Evolutionary conservation across 805 yeast species (phyloP), one percentile per base, ranked within the genome.

Genomic region (Myxozyma geophila): DNA sequence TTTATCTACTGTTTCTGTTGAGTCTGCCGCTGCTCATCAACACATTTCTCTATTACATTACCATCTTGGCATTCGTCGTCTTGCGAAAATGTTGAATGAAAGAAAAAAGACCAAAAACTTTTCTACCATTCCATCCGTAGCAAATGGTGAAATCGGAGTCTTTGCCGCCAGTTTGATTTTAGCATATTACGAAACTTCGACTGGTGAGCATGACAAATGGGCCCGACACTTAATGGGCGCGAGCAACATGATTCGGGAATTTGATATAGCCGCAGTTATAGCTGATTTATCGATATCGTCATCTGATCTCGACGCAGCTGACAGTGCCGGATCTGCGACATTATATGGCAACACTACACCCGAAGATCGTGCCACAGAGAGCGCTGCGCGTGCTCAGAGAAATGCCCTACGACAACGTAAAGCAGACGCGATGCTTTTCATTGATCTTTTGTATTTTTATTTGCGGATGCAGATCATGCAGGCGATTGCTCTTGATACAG

Each of bases 191-290:
- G 67, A 63, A 40, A 56, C 58, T 41, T 19, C 53, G 39, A 59
- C 50, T 1, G 67, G 63, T 43, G 67, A 59, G 41, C 63, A 63
- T 40, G 63, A 59, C 19, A 63, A 55, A 36, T 59, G 67, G 67
- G 61, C 60, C 10, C 54, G 67, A 12, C 67, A 63, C 52, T 23
- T 63, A 12, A 23, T 17, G 43, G 67, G 63, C 37, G 67, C 67
- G 21, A 50, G 54, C 21, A n/a, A 55, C 23, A 8, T 63, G 37
- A 36, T 59, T 46, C 54, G 19, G n/a, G 44, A 37, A 36, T 58
- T 58, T 43, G 66, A 58, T 52, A 44, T 54, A 7, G 37, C 35
- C 21, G 50, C 43, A 19, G 39, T 62, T 15, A 12, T 15, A 17
- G 57, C 46, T 5, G 56, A 62, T 21, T 54, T 60, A 17, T 21